A percentile compares a stretch with the other conserved stretches of the same genome.
These are phyloP conservation scores for Clarireedia sp. DNA, from an alignment of 2,329 filamentous ascomycete species.

Conservation along the genomic window DNA sequence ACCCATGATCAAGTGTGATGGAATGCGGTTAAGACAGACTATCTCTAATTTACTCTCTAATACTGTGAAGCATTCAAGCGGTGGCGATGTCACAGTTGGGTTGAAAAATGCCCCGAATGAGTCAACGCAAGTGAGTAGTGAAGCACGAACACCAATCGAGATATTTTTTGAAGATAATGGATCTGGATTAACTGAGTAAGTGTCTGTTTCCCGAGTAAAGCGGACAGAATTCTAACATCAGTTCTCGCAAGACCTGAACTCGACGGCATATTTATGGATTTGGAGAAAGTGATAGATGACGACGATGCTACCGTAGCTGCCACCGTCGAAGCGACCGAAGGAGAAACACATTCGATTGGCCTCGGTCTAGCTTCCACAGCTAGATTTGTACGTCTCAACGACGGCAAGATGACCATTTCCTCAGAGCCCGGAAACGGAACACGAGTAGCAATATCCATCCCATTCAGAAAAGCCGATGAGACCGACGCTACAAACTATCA, in stretches of 20 bases:
- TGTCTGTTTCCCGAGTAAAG: background rate
- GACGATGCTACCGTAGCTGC: conserved; percentile 30
- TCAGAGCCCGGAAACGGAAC: conserved; percentile 15
- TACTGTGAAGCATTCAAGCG: conserved; percentile 17
- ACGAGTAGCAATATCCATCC: conserved; percentile 19
- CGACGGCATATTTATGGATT: conserved; percentile 49
- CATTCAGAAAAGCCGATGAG: conserved; percentile 15
- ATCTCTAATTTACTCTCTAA: conserved; percentile 20
- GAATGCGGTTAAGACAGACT: conserved; percentile 15
- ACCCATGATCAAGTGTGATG: conserved; percentile 16
- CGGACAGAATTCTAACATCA: background rate
- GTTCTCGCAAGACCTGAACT: conserved; percentile 36
- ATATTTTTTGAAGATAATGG: conserved; percentile 19
- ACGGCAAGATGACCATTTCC: conserved; percentile 20
- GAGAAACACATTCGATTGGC: conserved; percentile 10
- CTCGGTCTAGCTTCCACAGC: conserved; percentile 20
- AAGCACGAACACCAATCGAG: conserved; percentile 14
- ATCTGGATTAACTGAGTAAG: conserved; percentile 16
- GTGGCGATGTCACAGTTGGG: conserved; percentile 11
- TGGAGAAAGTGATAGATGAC: conserved; percentile 49
- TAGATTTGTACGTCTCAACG: conserved; percentile 19
- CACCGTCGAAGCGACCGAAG: conserved; percentile 5
- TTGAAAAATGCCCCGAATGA: conserved; percentile 8
- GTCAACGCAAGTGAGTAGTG: conserved; percentile 2
- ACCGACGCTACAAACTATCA: background rate